Percentiles rank a stretch among this genome's conserved stretches.
These are phyloP conservation scores for Penicillium sclerotiorum DNA, from an alignment of 2,329 filamentous ascomycete species.

Conservation along the genomic window DNA sequence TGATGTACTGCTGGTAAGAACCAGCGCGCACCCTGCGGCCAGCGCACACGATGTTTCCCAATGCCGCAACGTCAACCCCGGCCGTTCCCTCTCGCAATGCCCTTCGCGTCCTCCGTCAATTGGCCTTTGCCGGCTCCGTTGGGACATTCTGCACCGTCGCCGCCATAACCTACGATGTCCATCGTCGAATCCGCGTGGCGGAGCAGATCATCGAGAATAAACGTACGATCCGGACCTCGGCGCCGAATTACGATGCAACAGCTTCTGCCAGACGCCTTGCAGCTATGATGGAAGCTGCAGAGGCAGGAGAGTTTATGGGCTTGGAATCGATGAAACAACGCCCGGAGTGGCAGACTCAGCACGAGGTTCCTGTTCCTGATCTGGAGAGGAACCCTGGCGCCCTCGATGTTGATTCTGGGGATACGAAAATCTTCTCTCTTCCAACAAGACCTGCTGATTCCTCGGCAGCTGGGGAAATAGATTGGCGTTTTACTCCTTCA, in stretches of 20 bases:
- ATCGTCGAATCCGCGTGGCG: conserved; percentile 43
- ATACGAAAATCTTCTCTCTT: no score
- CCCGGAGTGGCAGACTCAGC: conserved; percentile 12
- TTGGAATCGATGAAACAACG: conserved; percentile 39
- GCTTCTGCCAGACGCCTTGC: conserved; percentile 39
- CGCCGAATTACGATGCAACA: conserved; percentile 46
- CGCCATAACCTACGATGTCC: conserved; percentile 46
- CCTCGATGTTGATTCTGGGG: no score
- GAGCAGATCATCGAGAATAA: conserved; percentile 50
- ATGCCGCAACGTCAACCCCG: conserved; percentile 31
- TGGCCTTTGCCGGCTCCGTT: conserved; percentile 41
- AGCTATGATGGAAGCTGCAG: conserved; percentile 48
- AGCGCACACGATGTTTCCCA: conserved; percentile 35
- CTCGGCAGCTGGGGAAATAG: no score
- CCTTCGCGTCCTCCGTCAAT: conserved; percentile 42
- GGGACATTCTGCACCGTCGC: conserved; percentile 46
- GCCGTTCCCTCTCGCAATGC: conserved; percentile 49
- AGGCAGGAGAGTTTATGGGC: conserved; percentile 46
- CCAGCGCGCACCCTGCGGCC: conserved; percentile 31
- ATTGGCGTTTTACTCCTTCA: no score
- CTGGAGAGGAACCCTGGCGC: neutral
- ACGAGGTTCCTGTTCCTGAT: neutral
- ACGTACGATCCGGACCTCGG: conserved; percentile 43
- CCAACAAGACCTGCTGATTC: no score
- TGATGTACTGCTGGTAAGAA: conserved; percentile 24